Evolutionary conservation across 129 eudicot genomes (phyloP).

Genomic region (Flaveria brownii): DNA sequence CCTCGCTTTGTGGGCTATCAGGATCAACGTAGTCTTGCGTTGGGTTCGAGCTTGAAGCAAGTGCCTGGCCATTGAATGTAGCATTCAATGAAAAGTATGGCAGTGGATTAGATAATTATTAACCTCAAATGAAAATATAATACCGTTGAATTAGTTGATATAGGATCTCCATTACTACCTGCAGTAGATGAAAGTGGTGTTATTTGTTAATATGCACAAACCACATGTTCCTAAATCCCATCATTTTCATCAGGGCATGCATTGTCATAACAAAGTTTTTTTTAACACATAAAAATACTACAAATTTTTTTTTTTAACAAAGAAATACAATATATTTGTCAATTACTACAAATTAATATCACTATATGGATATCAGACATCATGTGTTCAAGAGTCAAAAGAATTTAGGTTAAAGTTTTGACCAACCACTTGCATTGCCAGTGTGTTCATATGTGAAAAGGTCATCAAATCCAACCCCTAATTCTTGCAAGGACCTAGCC

Average conservation of each 20-base stretch:
- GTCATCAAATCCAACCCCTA: constrained; percentile 61
- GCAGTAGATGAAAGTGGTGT: constrained; percentile 26
- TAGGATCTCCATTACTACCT: constrained; percentile 40
- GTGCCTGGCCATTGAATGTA: constrained; percentile 27
- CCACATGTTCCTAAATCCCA: no score
- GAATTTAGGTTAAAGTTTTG: constrained; percentile 11
- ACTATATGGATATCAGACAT: no score
- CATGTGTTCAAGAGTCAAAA: no score
- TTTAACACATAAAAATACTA: no score
- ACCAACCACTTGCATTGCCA: constrained; percentile 46
- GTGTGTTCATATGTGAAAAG: constrained; percentile 38
- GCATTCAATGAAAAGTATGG: neutral
- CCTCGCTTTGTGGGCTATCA: constrained; percentile 82
- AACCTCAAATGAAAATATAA: neutral
- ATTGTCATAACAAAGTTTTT: no score
- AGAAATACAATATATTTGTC: no score
- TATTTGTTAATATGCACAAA: neutral
- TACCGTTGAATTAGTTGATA: constrained; percentile 57
- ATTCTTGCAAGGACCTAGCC: constrained; percentile 78
- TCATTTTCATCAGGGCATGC: no score
- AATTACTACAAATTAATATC: no score
- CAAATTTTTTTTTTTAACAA: no score
- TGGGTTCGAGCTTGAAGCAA: constrained; percentile 37
- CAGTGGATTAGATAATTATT: neutral
- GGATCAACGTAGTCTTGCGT: constrained; percentile 61